Percentiles rank a stretch among this genome's conserved stretches.
These are phyloP conservation scores for Komagataella phaffii DNA, from an alignment of 805 yeast genomes.

Conservation along the genomic window DNA sequence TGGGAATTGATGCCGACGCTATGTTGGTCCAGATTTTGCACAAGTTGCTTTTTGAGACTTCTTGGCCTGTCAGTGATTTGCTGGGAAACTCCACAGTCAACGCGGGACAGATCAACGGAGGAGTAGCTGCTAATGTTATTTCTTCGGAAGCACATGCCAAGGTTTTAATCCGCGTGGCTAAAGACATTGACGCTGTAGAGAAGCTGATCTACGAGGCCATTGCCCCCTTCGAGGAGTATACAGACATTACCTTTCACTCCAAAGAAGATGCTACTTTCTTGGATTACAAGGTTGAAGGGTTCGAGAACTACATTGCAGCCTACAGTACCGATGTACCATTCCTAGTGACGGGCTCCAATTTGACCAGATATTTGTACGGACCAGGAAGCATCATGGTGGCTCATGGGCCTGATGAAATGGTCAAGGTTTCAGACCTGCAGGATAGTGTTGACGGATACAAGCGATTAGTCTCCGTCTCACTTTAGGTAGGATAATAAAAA, in stretches of 20 bases:
- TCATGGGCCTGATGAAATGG: constrained; percentile 42
- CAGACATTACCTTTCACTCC: constrained; percentile 9
- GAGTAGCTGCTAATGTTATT: constrained; percentile 54
- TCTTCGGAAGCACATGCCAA: constrained; percentile 43
- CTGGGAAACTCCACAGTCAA: constrained; percentile 53
- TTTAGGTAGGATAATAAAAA: constrained; percentile 1
- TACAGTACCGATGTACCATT: constrained; percentile 33
- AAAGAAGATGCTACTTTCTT: constrained; percentile 27
- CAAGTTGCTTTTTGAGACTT: constrained; percentile 22
- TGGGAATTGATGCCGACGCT: constrained; percentile 51
- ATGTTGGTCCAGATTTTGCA: constrained; percentile 37
- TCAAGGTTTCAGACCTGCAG: constrained; percentile 30
- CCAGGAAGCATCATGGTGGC: constrained; percentile 56
- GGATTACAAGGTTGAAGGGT: constrained; percentile 53
- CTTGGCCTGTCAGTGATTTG: constrained; percentile 35
- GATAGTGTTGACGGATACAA: constrained; percentile 42
- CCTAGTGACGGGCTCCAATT: constrained; percentile 14
- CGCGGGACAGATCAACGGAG: constrained; percentile 43
- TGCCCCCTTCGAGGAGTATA: constrained; percentile 12
- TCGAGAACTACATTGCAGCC: constrained; percentile 27
- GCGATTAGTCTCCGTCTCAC: constrained; percentile 16
- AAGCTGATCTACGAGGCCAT: constrained; percentile 21
- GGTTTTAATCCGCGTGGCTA: constrained; percentile 40
- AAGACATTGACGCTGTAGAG: constrained; percentile 23
- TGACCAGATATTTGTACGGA: constrained; percentile 43